Evolutionary conservation across 192 early-diverging fungal species (phyloP).

Genomic region (Obelidium mucronatum): DNA sequence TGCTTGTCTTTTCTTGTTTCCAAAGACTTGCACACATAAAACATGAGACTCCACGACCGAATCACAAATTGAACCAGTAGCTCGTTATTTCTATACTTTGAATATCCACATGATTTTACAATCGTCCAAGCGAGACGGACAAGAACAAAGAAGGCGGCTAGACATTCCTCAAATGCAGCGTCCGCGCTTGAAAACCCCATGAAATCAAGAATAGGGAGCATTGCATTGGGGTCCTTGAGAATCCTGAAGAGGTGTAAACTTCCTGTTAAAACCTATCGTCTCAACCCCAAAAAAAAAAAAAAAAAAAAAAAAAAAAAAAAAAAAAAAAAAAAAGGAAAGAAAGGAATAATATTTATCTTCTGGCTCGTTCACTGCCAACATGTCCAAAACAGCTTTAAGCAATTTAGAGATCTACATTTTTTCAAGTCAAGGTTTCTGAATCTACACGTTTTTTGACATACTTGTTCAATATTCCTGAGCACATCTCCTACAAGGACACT

Average conservation of each 20-base stretch:
- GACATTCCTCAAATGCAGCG: not conserved
- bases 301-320: too few relatives aligned
- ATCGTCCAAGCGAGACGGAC: constrained; percentile 10
- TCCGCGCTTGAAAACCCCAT: not conserved
- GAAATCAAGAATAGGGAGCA: constrained; percentile 2
- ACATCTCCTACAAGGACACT: not conserved
- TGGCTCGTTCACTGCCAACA: constrained; percentile 1
- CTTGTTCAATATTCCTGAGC: not conserved
- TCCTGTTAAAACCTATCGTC: not conserved
- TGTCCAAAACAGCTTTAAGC: not conserved
- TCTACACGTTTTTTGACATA: not conserved
- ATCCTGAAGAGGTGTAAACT: constrained; percentile 21
- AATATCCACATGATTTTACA: constrained; percentile 6
- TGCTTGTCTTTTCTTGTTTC: not conserved
- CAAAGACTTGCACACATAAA: constrained; percentile 17
- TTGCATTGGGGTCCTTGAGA: constrained; percentile 3
- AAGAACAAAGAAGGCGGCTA: constrained; percentile 4
- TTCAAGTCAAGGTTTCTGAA: not conserved
- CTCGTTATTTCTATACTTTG: not conserved
- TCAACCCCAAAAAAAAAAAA: not conserved
- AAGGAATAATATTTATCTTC: too few relatives aligned
- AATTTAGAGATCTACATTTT: constrained; percentile 13
- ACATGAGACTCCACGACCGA: constrained; percentile 28
- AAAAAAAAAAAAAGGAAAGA: too few relatives aligned
- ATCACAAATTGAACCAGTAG: not conserved